A percentile compares a stretch with the other conserved stretches of the same genome.
Conservation (phyloP, 305 asterid genomes). For the Fraxinus sp. region DNA sequence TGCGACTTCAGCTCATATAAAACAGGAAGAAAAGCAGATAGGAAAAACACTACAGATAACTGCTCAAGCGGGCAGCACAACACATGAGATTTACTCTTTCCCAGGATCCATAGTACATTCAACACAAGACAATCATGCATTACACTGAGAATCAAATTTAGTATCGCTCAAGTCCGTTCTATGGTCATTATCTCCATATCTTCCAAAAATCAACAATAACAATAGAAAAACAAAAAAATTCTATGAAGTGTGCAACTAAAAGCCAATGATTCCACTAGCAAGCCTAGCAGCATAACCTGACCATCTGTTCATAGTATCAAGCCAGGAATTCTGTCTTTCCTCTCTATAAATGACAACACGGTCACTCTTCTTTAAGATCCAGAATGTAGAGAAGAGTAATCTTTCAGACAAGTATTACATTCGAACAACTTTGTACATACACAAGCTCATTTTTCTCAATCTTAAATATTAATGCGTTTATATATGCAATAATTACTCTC, state of each 20-base stretch:
- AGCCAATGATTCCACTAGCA: background rate
- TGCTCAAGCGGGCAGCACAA: background rate
- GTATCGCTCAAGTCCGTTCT: background rate
- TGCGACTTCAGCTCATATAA: background rate
- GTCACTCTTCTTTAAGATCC: background rate
- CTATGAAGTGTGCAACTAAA: background rate
- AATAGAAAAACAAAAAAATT: background rate
- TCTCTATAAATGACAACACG: background rate
- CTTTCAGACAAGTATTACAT: background rate
- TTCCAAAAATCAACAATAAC: background rate
- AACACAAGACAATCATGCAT: background rate
- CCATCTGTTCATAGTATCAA: background rate
- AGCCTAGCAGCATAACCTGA: background rate
- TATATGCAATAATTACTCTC: background rate
- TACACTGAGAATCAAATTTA: background rate
- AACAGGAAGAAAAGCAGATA: constrained; percentile 1
- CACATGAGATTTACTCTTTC: background rate
- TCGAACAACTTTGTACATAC: background rate
- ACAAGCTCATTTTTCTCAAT: background rate
- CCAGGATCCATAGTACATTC: background rate
- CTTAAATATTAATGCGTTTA: background rate
- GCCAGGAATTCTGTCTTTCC: background rate
- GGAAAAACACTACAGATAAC: background rate
- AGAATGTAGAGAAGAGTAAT: background rate
- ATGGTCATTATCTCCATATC: background rate